These are phyloP conservation scores for Paramecium octaurelia DNA, from an alignment of 73 alveolate species.

Conservation along the genomic window DNA sequence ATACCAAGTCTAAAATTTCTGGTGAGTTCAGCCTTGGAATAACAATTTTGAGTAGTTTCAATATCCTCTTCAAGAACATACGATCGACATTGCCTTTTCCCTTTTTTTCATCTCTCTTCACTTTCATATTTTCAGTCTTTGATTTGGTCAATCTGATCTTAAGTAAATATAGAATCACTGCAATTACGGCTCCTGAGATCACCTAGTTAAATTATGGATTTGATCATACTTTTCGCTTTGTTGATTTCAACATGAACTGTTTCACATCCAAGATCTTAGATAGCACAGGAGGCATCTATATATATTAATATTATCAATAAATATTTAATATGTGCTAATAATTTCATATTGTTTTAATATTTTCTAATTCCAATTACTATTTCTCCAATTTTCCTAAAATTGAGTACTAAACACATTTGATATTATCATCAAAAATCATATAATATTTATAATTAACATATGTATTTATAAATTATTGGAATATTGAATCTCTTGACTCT, in stretches of 20 bases:
- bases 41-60: constrained; percentile 70
- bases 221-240: neutral
- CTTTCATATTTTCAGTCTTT: constrained; percentile 41
- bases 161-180: neutral
- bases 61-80: constrained; percentile 70
- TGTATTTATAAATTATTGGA: neutral
- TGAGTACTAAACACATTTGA: neutral
- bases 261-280: neutral
- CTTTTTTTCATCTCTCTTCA: constrained; percentile 45
- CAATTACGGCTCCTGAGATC: constrained; percentile 6
- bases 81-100: constrained; percentile 83
- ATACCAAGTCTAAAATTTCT: constrained; percentile 64
- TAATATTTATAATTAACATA: neutral
- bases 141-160: constrained; percentile 34
- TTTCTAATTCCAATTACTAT: neutral
- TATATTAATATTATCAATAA: neutral
- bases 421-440: neutral
- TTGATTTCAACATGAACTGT: neutral
- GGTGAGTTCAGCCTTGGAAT: constrained; percentile 73
- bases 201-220: neutral
- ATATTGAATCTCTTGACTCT: neutral
- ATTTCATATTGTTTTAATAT: neutral
- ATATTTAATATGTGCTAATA: neutral
- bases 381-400: neutral
- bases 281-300: neutral